phyloP scores from a whole-genome alignment of 2,329 filamentous ascomycete species.

The Penicillium sp. region DNA sequence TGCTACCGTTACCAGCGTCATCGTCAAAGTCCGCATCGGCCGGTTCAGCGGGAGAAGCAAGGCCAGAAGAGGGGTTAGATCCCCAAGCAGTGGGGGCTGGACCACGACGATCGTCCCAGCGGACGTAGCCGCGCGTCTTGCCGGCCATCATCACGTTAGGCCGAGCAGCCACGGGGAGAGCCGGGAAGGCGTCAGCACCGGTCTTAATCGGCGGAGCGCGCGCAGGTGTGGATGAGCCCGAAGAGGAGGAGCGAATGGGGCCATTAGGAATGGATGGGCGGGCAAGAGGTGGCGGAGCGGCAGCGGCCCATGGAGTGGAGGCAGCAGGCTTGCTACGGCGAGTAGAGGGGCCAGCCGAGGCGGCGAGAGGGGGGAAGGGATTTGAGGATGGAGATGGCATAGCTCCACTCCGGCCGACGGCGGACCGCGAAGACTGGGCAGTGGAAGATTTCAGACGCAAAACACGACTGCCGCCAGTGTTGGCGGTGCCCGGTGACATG shows the following conservation, averaged over 20 bases:
- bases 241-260: slow-evolving; percentile 28
- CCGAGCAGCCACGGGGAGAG: slow-evolving; percentile 76
- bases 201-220: slow-evolving; percentile 22
- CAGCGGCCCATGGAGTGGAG: slow-evolving; percentile 26
- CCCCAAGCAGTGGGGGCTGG: slow-evolving; percentile 41
- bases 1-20: slow-evolving; percentile 36
- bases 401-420: slow-evolving; percentile 60
- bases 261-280: slow-evolving; percentile 25
- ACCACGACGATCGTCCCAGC: slow-evolving; percentile 45
- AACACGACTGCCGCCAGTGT: slow-evolving; percentile 59
- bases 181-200: slow-evolving; percentile 70
- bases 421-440: slow-evolving; percentile 64
- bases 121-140: slow-evolving; percentile 47
- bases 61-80: slow-evolving; percentile 24
- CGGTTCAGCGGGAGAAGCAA: slow-evolving; percentile 22
- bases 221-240: slow-evolving; percentile 24
- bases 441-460: slow-evolving; percentile 70
- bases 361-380: slow-evolving; percentile 49
- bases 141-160: slow-evolving; percentile 57
- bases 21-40: slow-evolving; percentile 19
- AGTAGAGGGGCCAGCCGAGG: slow-evolving; percentile 22
- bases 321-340: slow-evolving; percentile 22
- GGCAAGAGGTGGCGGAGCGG: slow-evolving; percentile 22
- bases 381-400: slow-evolving; percentile 44
- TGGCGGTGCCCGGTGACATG: slow-evolving; percentile 45